A percentile compares a stretch with the other conserved stretches of the same genome.
Conservation (phyloP, 2,329 filamentous ascomycete genomes). For the Xylariaceae sp. region DNA sequence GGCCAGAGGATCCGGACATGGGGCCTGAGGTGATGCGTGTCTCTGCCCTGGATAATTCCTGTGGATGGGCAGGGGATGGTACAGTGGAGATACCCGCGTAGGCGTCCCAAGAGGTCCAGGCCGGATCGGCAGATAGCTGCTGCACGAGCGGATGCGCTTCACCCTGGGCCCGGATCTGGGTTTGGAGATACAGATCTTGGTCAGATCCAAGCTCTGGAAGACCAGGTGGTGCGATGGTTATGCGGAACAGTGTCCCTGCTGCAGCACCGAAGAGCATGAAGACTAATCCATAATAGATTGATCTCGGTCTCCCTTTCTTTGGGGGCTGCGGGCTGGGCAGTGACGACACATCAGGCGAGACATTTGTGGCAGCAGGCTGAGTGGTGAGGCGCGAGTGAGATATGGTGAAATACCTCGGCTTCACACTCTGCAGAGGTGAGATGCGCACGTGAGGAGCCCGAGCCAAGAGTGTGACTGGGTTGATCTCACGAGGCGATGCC, state of each 20-base stretch:
- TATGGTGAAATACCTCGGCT: slow-evolving; percentile 11
- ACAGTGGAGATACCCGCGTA: slow-evolving; percentile 29
- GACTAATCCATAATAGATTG: slow-evolving; percentile 29
- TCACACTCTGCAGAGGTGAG: neutral
- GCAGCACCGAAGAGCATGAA: slow-evolving; percentile 40
- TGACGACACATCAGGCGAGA: neutral
- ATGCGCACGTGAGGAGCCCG: neutral
- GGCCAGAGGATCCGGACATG: slow-evolving; percentile 38
- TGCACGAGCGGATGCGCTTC: slow-evolving; percentile 44
- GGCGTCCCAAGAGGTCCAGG: slow-evolving; percentile 39
- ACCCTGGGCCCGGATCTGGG: slow-evolving; percentile 39
- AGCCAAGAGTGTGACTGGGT: neutral
- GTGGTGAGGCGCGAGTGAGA: slow-evolving; percentile 1
- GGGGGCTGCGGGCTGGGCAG: slow-evolving; percentile 18
- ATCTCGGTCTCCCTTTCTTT: slow-evolving; percentile 24
- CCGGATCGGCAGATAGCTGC: slow-evolving; percentile 40
- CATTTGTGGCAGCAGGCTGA: neutral
- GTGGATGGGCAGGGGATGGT: neutral
- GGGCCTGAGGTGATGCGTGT: slow-evolving; percentile 38
- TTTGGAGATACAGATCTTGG: slow-evolving; percentile 39
- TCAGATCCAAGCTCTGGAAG: slow-evolving; percentile 36
- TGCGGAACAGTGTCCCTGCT: slow-evolving; percentile 35
- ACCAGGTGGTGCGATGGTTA: slow-evolving; percentile 41
- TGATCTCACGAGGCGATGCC: neutral
- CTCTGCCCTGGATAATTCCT: neutral